Conservation (phyloP, 805 yeast species). For the Lipomyces oligophaga region DNA sequence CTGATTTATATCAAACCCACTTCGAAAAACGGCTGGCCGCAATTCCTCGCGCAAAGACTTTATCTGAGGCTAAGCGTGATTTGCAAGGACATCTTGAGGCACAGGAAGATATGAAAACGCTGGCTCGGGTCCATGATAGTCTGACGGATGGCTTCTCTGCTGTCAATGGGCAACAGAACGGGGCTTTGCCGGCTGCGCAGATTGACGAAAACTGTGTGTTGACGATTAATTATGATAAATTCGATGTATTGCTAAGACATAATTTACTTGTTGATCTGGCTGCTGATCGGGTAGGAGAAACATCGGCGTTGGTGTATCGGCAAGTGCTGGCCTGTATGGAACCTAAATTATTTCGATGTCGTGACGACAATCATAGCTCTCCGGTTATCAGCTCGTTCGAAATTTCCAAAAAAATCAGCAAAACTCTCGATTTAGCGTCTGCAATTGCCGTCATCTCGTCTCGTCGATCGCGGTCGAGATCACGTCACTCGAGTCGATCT, state of each 20-base stretch:
- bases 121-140: constrained; percentile 25
- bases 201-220: constrained; percentile 41
- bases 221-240: constrained; percentile 62
- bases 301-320: constrained; percentile 62
- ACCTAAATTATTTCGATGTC: constrained; percentile 40
- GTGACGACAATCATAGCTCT: constrained; percentile 33
- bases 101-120: constrained; percentile 32
- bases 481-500: background rate
- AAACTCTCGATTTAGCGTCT: constrained; percentile 23
- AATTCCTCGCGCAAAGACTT: constrained; percentile 31
- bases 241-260: constrained; percentile 62
- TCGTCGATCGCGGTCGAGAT: constrained; percentile 1
- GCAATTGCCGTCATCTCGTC: constrained; percentile 18
- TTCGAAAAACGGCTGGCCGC: constrained; percentile 19
- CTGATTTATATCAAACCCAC: constrained; percentile 32
- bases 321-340: constrained; percentile 58
- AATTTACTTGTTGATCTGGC: constrained; percentile 60
- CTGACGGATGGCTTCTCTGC: constrained; percentile 20
- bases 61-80: constrained; percentile 54
- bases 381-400: constrained; percentile 40
- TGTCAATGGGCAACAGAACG: constrained; percentile 1
- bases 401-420: constrained; percentile 30
- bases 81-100: constrained; percentile 61
- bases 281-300: constrained; percentile 62
- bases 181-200: background rate